Conservation (phyloP, 2,329 filamentous ascomycete species). For the Sporothrix schenckii region DNA sequence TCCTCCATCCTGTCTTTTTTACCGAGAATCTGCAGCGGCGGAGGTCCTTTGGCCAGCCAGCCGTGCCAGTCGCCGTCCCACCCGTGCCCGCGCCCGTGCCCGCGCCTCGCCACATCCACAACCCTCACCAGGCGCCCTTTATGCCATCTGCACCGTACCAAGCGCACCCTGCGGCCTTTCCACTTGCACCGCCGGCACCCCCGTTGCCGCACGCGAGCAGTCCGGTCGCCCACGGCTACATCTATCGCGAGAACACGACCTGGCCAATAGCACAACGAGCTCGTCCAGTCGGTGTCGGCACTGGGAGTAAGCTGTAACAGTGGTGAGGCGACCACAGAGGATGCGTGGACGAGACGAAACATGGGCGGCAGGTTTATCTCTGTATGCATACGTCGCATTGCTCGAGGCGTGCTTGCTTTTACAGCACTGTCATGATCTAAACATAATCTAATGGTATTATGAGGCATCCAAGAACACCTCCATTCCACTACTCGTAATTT, state of each 20-base stretch:
- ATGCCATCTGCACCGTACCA: conserved; percentile 23
- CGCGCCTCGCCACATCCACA: conserved; percentile 27
- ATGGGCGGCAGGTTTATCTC: not conserved
- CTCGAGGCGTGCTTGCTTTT: not conserved
- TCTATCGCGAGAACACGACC: conserved; percentile 53
- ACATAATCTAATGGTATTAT: conserved; percentile 16
- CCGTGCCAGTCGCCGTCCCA: conserved; percentile 33
- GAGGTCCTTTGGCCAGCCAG: conserved; percentile 39
- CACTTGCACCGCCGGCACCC: conserved; percentile 24
- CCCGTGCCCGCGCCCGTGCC: not conserved
- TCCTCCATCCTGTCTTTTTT: conserved; percentile 76
- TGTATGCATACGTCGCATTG: not conserved
- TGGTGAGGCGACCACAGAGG: not conserved
- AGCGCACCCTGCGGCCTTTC: not conserved
- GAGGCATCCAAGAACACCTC: not conserved
- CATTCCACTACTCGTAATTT: not conserved
- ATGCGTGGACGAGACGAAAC: not conserved
- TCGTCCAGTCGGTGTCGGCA: not conserved
- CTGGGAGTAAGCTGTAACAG: conserved; percentile 28
- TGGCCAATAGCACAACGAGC: conserved; percentile 14
- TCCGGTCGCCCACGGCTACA: conserved; percentile 63
- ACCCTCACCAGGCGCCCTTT: conserved; percentile 33
- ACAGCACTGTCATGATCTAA: not conserved
- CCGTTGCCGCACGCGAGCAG: conserved; percentile 40
- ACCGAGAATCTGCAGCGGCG: conserved; percentile 61